Conservation (phyloP, 495 filamentous ascomycete genomes). For the Penicillium diatomitis region DNA sequence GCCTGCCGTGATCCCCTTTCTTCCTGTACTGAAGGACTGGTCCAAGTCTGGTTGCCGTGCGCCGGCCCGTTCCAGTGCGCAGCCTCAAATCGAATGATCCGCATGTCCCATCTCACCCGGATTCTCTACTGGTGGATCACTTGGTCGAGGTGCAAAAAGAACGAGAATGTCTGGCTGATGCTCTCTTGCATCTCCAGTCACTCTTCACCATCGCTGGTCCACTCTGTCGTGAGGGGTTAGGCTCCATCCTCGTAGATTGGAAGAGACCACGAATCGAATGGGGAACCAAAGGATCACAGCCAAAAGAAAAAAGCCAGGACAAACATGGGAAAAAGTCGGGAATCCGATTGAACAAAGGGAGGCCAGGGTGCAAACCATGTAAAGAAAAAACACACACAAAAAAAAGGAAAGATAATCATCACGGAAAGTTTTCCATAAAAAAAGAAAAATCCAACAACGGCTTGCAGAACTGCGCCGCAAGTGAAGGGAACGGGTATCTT, state of each 20-base stretch:
- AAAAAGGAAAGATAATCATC: constrained; percentile 4
- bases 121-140: constrained; percentile 30
- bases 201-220: constrained; percentile 34
- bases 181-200: constrained; percentile 25
- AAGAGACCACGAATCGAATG: no score
- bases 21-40: constrained; percentile 21
- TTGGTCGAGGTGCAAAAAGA: constrained; percentile 3
- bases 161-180: constrained; percentile 28
- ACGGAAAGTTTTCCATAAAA: background rate
- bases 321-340: no score
- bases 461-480: no score
- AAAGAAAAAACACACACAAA: constrained; percentile 5
- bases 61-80: constrained; percentile 45
- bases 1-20: constrained; percentile 27
- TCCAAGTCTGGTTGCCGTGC: constrained; percentile 31
- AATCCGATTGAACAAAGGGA: constrained; percentile 1
- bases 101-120: constrained; percentile 32
- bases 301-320: no score
- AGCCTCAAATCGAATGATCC: constrained; percentile 42
- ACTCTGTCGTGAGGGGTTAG: constrained; percentile 31
- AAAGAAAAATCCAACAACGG: no score
- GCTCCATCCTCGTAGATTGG: constrained; percentile 25
- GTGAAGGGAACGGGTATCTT: constrained; percentile 10
- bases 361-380: constrained; percentile 1
- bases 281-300: no score